phyloP scores from a whole-genome alignment of 1,139 yeast genomes.

The Wickerhamiella infanticola region DNA sequence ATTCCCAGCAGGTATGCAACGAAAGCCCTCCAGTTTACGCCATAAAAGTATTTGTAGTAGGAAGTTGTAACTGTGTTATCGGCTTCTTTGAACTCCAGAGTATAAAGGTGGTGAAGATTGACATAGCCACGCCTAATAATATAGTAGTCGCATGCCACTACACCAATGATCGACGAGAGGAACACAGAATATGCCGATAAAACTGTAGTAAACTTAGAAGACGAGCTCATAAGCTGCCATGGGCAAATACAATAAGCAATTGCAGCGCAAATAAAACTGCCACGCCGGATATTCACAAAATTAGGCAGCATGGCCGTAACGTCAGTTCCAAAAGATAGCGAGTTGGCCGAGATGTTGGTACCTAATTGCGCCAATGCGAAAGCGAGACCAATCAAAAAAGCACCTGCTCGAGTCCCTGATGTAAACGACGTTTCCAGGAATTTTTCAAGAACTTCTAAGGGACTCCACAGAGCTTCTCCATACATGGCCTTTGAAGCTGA shows the following conservation, averaged over 20 bases:
- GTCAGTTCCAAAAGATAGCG: conserved; percentile 80
- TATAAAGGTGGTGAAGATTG: conserved; percentile 47
- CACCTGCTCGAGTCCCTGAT: conserved; percentile 69
- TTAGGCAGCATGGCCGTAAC: conserved; percentile 68
- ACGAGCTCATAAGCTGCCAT: conserved; percentile 66
- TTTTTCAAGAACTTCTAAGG: conserved; percentile 53
- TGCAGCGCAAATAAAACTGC: conserved; percentile 64
- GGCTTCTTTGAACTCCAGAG: conserved; percentile 10
- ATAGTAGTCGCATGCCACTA: conserved; percentile 61
- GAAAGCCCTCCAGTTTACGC: conserved; percentile 58
- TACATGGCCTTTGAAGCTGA: conserved; percentile 59
- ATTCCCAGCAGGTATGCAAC: conserved; percentile 29
- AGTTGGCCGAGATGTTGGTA: conserved; percentile 75
- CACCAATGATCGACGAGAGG: conserved; percentile 77
- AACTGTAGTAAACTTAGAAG: conserved; percentile 69
- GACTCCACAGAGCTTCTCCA: conserved; percentile 67
- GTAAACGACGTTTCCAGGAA: conserved; percentile 32
- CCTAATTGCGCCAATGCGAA: conserved; percentile 78
- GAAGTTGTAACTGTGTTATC: conserved; percentile 34
- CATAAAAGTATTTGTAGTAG: conserved; percentile 41
- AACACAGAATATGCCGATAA: conserved; percentile 77
- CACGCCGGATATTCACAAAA: conserved; percentile 67
- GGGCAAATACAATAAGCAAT: conserved; percentile 73
- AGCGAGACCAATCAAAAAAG: conserved; percentile 57
- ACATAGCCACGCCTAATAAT: conserved; percentile 54